A percentile compares a stretch with the other conserved stretches of the same genome.
Conservation (phyloP, 176 grass and related monocot genomes). For the Eleusine indica region DNA sequence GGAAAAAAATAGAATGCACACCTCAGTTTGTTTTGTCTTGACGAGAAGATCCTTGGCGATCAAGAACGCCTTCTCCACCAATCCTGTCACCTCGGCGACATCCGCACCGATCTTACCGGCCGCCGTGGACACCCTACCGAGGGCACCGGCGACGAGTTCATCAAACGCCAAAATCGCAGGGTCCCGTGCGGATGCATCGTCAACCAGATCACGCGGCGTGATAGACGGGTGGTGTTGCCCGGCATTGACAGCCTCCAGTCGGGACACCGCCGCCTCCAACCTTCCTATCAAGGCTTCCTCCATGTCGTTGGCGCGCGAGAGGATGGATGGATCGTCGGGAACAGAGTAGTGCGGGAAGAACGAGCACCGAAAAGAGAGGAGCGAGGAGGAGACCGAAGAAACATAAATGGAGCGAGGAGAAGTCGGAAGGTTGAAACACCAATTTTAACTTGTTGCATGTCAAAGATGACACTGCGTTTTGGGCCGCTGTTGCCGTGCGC, state of each 20-base stretch:
- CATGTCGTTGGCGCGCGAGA: constrained; percentile 22
- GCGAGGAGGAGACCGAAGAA: background rate
- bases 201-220: background rate
- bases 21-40: constrained; percentile 53
- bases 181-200: constrained; percentile 14
- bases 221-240: background rate
- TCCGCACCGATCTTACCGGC: constrained; percentile 54
- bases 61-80: constrained; percentile 61
- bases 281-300: constrained; percentile 42
- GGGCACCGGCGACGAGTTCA: constrained; percentile 32
- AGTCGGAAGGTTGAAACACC: constrained; percentile 28
- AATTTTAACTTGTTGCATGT: too few relatives aligned
- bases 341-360: background rate
- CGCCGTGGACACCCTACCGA: constrained; percentile 44
- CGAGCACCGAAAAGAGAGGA: constrained; percentile 13
- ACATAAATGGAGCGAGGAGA: constrained; percentile 25
- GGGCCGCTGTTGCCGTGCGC: too few relatives aligned
- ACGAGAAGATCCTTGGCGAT: constrained; percentile 51
- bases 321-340: background rate
- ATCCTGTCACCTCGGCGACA: constrained; percentile 43
- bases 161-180: constrained; percentile 52
- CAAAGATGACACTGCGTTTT: too few relatives aligned
- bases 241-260: constrained; percentile 40
- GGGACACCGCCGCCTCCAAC: constrained; percentile 55
- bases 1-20: background rate